Conservation (phyloP, 2,329 filamentous ascomycete genomes). For the Sporothrix euskadiensis region DNA sequence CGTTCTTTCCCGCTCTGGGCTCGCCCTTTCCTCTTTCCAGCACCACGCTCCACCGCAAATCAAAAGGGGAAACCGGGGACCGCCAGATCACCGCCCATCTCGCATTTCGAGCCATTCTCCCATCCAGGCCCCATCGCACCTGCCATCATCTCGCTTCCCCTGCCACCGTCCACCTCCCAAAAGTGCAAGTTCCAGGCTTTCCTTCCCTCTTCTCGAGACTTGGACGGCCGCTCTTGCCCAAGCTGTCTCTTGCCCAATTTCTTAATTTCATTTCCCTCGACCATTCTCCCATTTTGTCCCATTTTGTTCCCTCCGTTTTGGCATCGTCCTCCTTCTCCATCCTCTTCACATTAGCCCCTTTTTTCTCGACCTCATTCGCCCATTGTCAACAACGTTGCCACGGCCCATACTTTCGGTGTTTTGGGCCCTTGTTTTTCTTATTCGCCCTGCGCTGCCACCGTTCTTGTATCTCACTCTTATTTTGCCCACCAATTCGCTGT, state of each 20-base stretch:
- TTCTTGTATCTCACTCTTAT: background rate
- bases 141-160: slow-evolving; percentile 23
- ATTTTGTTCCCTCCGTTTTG: slow-evolving; percentile 22
- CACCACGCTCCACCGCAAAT: slow-evolving; percentile 19
- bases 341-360: slow-evolving; percentile 3
- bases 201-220: background rate
- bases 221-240: background rate
- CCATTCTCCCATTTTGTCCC: slow-evolving; percentile 32
- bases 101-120: no score
- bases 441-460: background rate
- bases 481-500: background rate
- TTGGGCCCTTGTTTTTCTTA: slow-evolving; percentile 12
- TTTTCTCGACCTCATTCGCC: background rate
- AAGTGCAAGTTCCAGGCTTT: background rate
- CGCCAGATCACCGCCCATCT: slow-evolving; percentile 10
- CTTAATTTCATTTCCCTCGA: slow-evolving; percentile 29
- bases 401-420: background rate
- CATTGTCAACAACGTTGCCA: background rate
- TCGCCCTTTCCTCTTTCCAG: slow-evolving; percentile 10
- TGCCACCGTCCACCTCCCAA: background rate
- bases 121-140: slow-evolving; percentile 14
- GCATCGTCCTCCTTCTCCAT: background rate
- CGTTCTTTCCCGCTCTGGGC: slow-evolving; percentile 12
- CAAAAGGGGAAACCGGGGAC: slow-evolving; percentile 11
- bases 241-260: background rate